Percentiles rank a stretch among this genome's conserved stretches.
Evolutionary conservation across 257 asterid genomes (phyloP).

Genomic region (Petunia axillaris): DNA sequence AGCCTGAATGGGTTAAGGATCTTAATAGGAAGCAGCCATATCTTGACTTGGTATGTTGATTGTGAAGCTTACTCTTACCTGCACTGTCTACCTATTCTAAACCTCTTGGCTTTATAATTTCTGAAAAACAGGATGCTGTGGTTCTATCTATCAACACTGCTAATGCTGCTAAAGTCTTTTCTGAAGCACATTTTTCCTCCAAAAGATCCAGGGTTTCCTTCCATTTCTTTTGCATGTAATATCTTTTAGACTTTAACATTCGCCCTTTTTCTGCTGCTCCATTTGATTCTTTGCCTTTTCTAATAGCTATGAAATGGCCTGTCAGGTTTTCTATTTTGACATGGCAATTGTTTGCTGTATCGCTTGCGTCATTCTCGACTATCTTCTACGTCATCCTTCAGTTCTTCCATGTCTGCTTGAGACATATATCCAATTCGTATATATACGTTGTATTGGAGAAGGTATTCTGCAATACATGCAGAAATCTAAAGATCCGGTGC

Average conservation of each 20-base stretch:
- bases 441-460: slow-evolving; percentile 42
- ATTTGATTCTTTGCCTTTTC: slow-evolving; percentile 9
- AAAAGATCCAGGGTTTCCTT: slow-evolving; percentile 37
- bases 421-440: slow-evolving; percentile 46
- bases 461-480: slow-evolving; percentile 58
- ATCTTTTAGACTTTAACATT: slow-evolving; percentile 26
- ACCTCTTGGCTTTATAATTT: slow-evolving; percentile 23
- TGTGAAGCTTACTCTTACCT: slow-evolving; percentile 30
- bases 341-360: slow-evolving; percentile 64
- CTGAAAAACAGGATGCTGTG: slow-evolving; percentile 59
- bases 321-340: slow-evolving; percentile 60
- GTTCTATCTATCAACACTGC: slow-evolving; percentile 82
- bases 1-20: slow-evolving; percentile 80
- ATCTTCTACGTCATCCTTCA: slow-evolving; percentile 63
- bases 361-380: slow-evolving; percentile 72
- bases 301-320: slow-evolving; percentile 41
- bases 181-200: slow-evolving; percentile 43
- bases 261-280: slow-evolving; percentile 23
- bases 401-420: slow-evolving; percentile 46
- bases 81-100: slow-evolving; percentile 14
- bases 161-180: slow-evolving; percentile 57
- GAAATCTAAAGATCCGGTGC: slow-evolving; percentile 65
- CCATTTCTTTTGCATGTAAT: slow-evolving; percentile 55
- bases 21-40: slow-evolving; percentile 54
- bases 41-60: slow-evolving; percentile 68